Conservation (phyloP, 164 flowering plant species). For the Vitis cinerea region DNA sequence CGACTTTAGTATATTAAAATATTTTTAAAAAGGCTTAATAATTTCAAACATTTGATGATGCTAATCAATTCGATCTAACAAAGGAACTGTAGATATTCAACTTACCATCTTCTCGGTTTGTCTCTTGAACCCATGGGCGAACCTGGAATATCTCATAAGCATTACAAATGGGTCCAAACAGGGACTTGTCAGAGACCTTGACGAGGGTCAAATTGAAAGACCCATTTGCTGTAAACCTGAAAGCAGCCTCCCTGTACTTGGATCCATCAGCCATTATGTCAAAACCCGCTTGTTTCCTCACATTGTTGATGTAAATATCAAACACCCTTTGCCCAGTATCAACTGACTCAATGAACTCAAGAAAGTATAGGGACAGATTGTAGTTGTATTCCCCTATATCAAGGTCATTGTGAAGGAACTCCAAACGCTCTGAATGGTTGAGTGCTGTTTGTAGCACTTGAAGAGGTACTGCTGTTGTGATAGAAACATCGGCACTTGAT, state of each 20-base stretch:
- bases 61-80: no score
- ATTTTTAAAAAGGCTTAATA: no score
- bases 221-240: conserved; percentile 33
- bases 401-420: conserved; percentile 32
- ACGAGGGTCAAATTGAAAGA: conserved; percentile 46
- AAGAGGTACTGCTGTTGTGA: conserved; percentile 34
- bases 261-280: conserved; percentile 42
- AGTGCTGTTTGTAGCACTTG: conserved; percentile 55
- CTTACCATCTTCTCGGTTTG: conserved; percentile 45
- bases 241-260: conserved; percentile 27
- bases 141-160: conserved; percentile 60
- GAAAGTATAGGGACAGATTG: conserved; percentile 45
- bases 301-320: conserved; percentile 44
- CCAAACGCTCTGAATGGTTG: conserved; percentile 27
- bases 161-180: conserved; percentile 58
- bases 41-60: neutral
- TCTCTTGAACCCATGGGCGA: conserved; percentile 25
- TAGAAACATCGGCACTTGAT: conserved; percentile 4
- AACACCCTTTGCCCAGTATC: conserved; percentile 55
- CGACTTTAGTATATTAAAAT: no score
- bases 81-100: neutral
- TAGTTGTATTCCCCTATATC: conserved; percentile 25
- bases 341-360: conserved; percentile 39
- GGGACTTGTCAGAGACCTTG: conserved; percentile 28
- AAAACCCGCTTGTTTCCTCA: conserved; percentile 18